Evolutionary conservation across 805 yeast species (phyloP), one percentile per base, ranked within the genome.

Genomic region (Lipomyces sp.): DNA sequence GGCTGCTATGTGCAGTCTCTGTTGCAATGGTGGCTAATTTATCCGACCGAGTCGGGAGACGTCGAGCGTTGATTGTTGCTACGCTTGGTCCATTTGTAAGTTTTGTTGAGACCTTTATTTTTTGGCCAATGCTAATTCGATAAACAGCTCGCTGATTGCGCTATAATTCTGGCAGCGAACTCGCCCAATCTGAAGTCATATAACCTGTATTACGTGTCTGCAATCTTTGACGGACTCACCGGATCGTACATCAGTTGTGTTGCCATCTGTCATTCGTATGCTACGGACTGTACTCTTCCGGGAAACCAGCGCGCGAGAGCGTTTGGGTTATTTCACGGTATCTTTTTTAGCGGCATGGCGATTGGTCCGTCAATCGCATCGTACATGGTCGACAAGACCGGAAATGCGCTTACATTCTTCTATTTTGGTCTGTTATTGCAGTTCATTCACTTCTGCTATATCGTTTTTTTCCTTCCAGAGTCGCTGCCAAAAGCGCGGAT

Each of bases 261-360:
- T 19, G 57, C 57, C 11, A 52, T 52, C 42, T 52, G 57, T 22
- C 57, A 52, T 28, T 52, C 57, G 7, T 52, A 43, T 37, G 57
- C 53, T 5, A 45, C 57, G 23, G 57, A 52, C 38, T 39, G 43
- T 11, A 48, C 53, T 7, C 32, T 43, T n/a, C 50, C 57, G 23
- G 54, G 47, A 10, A 18, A 33, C 11, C 35, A 47, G 33, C 53
- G 57, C 1, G 53, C 57, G 6, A 46, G 45, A 2, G 57, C 57
- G 29, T 52, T 52, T 32, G 51, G 53, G 11, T 22, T 43, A 36
- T 48, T 52, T 33, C 57, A 52, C 23, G 57, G 57, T 6, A 40
- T 36, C 14, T 23, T 52, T 19, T 52, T 48, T 32, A 28, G 26
- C 24, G 57, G 57, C 28, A 19, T 52, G 34, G 57, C 57, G 2